phyloP scores from a whole-genome alignment of 1,284 basidiomycete genomes.

The Hymenochaete sp. region DNA sequence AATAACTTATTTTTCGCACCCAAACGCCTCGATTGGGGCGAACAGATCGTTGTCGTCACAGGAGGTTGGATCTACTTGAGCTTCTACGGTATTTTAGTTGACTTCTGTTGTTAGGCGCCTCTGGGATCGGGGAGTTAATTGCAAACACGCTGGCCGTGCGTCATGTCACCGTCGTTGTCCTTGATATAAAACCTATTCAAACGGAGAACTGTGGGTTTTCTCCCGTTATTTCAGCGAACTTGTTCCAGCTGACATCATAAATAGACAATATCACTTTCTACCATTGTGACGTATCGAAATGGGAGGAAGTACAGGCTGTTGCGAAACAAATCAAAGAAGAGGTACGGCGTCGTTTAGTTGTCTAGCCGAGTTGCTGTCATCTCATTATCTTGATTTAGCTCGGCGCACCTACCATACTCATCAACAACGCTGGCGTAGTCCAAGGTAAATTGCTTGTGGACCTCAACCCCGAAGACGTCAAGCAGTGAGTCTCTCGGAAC shows the following conservation, averaged over 20 bases:
- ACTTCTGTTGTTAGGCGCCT: constrained; percentile 55
- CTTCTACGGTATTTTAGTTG: no score
- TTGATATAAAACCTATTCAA: constrained; percentile 71
- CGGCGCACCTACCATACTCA: constrained; percentile 80
- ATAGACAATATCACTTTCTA: constrained; percentile 75
- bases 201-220: constrained; percentile 62
- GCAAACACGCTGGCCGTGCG: constrained; percentile 76
- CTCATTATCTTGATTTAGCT: constrained; percentile 42
- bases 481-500: constrained; percentile 71
- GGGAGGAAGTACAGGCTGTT: constrained; percentile 67
- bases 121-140: constrained; percentile 80
- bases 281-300: constrained; percentile 84
- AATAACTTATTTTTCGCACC: constrained; percentile 53
- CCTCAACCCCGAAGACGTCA: constrained; percentile 66
- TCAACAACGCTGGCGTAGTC: constrained; percentile 96
- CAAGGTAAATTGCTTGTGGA: constrained; percentile 84
- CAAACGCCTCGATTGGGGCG: constrained; percentile 63
- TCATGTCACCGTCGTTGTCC: constrained; percentile 75
- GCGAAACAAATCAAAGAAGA: constrained; percentile 68
- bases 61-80: constrained; percentile 62
- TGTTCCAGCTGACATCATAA: background rate
- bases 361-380: background rate
- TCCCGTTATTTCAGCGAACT: constrained; percentile 1
- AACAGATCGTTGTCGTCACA: constrained; percentile 83
- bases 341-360: constrained; percentile 16